Evolutionary conservation across 148 eudicot species (phyloP), one percentile per base, ranked within the genome.

Genomic region (Fallopia convolvulus): DNA sequence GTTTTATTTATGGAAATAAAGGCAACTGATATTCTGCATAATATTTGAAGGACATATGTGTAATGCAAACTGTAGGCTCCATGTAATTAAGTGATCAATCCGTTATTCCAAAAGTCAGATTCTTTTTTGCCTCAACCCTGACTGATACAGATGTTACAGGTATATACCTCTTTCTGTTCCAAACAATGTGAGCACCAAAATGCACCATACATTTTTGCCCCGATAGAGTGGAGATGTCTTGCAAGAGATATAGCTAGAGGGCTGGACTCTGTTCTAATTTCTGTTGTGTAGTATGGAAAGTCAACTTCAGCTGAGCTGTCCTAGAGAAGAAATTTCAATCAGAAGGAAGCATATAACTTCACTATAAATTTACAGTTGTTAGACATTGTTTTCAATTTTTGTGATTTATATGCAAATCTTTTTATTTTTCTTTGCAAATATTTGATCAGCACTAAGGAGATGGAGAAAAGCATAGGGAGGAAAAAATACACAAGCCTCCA

Each of bases 121-220:
- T 2, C 9, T 11, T 23, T 23, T 23, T 61, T 23, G 17, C 39
- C 70, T 66, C n/a, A 14, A 66, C 41, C 13, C 41, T 66, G n/a
- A 15, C 68, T 5, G 15, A 66, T 33, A 66, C 44, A 66, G 68
- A 15, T 33, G 72, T 66, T 66, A 66, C 41, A 6, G n/a, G 20
- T 73, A 46, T 9, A 20, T 86, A 93, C 98, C 94, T 91, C 84
- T 75, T 92, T 95, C 75, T 95, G 99, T 74, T 95, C 97, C 65
- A 80, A 77, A 81, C 97, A 95, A 82, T 95, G 99, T 21, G 97
- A 85, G 85, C 99, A 95, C 99, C 99, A 95, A 81, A 95, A 95
- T 76, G 99, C 99, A 44, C 97, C 99, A 80, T 92, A 95, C 90
- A 95, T 86, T 84, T 92, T 95, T 70, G 99, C 99, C 78, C 99